Evolutionary conservation across 1,284 basidiomycete genomes (phyloP), one percentile per base, ranked within the genome.

Genomic region (Ceratobasidium sp.): DNA sequence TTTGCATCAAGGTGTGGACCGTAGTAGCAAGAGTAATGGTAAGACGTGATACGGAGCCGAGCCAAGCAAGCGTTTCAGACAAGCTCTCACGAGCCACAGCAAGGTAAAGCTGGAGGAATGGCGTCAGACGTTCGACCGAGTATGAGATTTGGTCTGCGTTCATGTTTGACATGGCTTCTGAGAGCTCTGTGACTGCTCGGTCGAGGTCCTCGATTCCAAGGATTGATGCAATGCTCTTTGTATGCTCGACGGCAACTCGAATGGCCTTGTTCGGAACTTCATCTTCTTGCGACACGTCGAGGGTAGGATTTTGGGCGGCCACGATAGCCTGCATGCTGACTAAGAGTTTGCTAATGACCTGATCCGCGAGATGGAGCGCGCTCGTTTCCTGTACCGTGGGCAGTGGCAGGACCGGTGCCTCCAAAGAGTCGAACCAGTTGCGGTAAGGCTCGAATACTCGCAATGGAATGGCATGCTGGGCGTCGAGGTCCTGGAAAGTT

Each of bases 1-100:
- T 87, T 57, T 85, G 86, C 0, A 91, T 88, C 10, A 99, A 80
- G 15, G 88, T 88, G 25, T 86, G 84, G 73, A 95, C 82, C 34
- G 94, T 81, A 31, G 89, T 87, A 74, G 87, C 90, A 38, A 96
- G 79, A 42, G 96, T 84, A 74, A 89, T 91, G 73, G 87, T 84
- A 70, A 99, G 83, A 79, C 97, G 98, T 83, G 96, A 91, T 12
- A 94, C 78, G 6, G 91, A 81, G 74, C 89, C 87, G n/a, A 87
- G 87, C 90, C 90, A 93, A 70, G 84, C 78, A 42, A 82, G 80
- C 54, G 87, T 85, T 52, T 81, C 79, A 4, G 77, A 74, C 22
- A 94, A 78, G 53, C 90, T 84, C 29, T 85, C 81, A 47, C 82
- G 77, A 15, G 83, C 82, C 27, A 92, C 79, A 17, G 78, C 73